Percentiles rank a stretch among this genome's conserved stretches.
Conservation (phyloP, 169 alveolate species). For the Plasmodium coatneyi region DNA sequence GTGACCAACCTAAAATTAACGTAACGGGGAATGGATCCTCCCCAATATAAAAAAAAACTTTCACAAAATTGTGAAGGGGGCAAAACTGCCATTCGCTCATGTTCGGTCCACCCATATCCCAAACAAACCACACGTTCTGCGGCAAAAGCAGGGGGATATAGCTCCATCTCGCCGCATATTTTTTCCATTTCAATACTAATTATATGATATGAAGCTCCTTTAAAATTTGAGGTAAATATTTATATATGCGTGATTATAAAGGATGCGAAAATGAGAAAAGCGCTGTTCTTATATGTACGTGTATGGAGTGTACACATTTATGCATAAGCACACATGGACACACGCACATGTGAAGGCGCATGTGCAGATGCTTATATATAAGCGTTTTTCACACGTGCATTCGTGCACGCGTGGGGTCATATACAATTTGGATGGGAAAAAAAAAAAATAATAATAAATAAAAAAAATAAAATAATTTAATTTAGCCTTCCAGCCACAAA, state of each 20-base stretch:
- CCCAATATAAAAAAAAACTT: background rate
- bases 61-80: too few relatives aligned
- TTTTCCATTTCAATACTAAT: background rate
- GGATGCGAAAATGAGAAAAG: background rate
- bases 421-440: background rate
- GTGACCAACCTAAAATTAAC: background rate
- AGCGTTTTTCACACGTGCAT: background rate
- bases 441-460: background rate
- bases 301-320: background rate
- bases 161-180: background rate
- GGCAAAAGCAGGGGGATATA: background rate
- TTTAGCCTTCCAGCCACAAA: conserved; percentile 37
- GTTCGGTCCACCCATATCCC: background rate
- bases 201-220: background rate
- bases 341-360: background rate
- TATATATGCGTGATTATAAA: background rate
- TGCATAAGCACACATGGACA: background rate
- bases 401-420: background rate
- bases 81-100: background rate
- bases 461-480: background rate
- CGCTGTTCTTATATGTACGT: background rate
- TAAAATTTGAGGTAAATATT: background rate
- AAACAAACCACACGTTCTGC: background rate
- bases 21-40: background rate
- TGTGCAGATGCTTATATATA: background rate